A percentile compares a stretch with the other conserved stretches of the same genome.
These are phyloP conservation scores for Glebionis coronaria DNA, from an alignment of 129 eudicot species.

Conservation along the genomic window DNA sequence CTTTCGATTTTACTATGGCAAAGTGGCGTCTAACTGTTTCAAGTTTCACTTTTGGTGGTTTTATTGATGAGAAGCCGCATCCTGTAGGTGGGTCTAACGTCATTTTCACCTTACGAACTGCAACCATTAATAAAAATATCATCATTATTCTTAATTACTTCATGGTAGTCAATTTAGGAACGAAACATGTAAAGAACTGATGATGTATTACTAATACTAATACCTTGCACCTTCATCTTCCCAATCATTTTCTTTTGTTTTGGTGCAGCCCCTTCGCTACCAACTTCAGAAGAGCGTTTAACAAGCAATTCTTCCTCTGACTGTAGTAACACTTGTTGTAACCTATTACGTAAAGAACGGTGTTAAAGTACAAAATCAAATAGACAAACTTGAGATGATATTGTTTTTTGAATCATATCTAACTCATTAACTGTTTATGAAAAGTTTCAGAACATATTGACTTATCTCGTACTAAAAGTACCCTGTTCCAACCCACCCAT, in stretches of 20 bases:
- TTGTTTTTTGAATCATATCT: too few species aligned
- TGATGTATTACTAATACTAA: neutral
- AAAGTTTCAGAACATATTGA: too few species aligned
- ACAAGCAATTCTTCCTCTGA: constrained; percentile 75
- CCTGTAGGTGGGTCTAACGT: constrained; percentile 70
- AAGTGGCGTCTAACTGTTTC: constrained; percentile 42
- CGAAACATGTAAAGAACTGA: neutral
- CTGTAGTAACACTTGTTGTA: constrained; percentile 73
- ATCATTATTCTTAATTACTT: neutral
- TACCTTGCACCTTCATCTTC: constrained; percentile 93
- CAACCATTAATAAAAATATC: constrained; percentile 16
- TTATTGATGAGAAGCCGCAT: constrained; percentile 55
- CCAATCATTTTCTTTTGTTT: constrained; percentile 88
- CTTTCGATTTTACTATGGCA: constrained; percentile 40
- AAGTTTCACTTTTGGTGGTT: constrained; percentile 49
- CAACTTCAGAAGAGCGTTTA: constrained; percentile 54
- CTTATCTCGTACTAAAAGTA: too few species aligned
- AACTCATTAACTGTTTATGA: too few species aligned
- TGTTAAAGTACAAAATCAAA: constrained; percentile 13
- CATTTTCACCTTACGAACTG: constrained; percentile 85
- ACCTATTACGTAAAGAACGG: constrained; percentile 39
- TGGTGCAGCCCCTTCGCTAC: constrained; percentile 45
- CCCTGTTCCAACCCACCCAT: too few species aligned
- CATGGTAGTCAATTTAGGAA: constrained; percentile 7
- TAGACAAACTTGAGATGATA: neutral